phyloP scores from a whole-genome alignment of 2,329 filamentous ascomycete genomes.

The Colletotrichum orchidophilum region DNA sequence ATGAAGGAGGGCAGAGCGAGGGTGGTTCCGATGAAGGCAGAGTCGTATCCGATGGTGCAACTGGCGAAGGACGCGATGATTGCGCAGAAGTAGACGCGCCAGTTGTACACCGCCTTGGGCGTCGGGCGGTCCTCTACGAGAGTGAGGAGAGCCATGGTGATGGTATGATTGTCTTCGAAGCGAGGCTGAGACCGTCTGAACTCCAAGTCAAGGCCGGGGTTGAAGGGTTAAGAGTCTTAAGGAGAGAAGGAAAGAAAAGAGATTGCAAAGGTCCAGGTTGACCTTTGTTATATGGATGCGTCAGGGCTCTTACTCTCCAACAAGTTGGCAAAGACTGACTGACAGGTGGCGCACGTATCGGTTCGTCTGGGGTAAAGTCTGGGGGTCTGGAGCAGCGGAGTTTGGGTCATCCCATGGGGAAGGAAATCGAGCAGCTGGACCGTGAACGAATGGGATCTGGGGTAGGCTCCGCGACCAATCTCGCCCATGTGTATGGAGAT shows the following conservation, averaged over 20 bases:
- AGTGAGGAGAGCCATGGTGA: slow-evolving; percentile 56
- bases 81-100: slow-evolving; percentile 66
- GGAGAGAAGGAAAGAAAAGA: neutral
- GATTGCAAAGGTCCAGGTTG: slow-evolving; percentile 3
- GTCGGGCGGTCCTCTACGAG: slow-evolving; percentile 67
- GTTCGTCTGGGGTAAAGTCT: slow-evolving; percentile 33
- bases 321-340: slow-evolving; percentile 2
- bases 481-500: neutral
- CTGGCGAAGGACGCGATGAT: slow-evolving; percentile 64
- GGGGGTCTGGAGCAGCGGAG: slow-evolving; percentile 26
- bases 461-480: slow-evolving; percentile 17
- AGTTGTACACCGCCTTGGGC: slow-evolving; percentile 67
- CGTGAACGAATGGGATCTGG: slow-evolving; percentile 21
- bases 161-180: neutral
- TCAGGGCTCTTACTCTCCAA: neutral
- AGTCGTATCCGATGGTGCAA: slow-evolving; percentile 71
- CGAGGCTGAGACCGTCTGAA: slow-evolving; percentile 15
- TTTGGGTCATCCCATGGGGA: slow-evolving; percentile 11
- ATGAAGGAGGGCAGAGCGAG: slow-evolving; percentile 75
- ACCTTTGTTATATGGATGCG: slow-evolving; percentile 30
- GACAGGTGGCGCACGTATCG: slow-evolving; percentile 17
- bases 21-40: slow-evolving; percentile 82
- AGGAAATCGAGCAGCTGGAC: neutral
- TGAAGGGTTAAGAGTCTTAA: slow-evolving; percentile 6
- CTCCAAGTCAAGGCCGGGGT: slow-evolving; percentile 11